Percentiles rank a stretch among this genome's conserved stretches.
phyloP scores from a whole-genome alignment of 2,329 filamentous ascomycete genomes.

The Penicillium aurantiogriseum region DNA sequence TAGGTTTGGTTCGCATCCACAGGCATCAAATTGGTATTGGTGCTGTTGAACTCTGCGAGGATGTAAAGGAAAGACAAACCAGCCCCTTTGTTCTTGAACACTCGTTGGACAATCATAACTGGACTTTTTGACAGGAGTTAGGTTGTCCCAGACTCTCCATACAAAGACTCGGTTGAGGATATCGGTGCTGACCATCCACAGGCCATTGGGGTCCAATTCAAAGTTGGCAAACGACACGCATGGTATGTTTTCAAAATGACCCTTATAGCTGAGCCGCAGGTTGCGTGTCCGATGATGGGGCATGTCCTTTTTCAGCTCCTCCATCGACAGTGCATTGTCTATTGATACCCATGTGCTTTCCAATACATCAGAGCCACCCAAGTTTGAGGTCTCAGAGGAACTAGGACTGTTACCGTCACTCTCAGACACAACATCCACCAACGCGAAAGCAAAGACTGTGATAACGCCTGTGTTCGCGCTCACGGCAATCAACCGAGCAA shows the following conservation, averaged over 20 bases:
- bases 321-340: conserved; percentile 24
- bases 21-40: conserved; percentile 39
- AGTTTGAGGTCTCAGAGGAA: not conserved
- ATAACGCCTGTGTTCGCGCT: conserved; percentile 69
- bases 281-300: conserved; percentile 42
- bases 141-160: conserved; percentile 50
- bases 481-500: conserved; percentile 81
- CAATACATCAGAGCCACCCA: not conserved
- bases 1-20: conserved; percentile 35
- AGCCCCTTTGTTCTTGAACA: conserved; percentile 36
- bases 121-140: conserved; percentile 29
- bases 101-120: conserved; percentile 24
- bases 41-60: conserved; percentile 42
- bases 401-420: conserved; percentile 18
- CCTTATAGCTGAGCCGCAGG: conserved; percentile 42
- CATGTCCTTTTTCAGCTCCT: conserved; percentile 29
- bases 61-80: conserved; percentile 48
- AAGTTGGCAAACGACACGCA: conserved; percentile 59
- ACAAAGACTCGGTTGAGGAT: conserved; percentile 52
- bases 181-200: conserved; percentile 58
- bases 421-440: conserved; percentile 42
- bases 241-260: conserved; percentile 55
- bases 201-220: conserved; percentile 53
- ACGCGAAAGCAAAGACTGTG: conserved; percentile 59
- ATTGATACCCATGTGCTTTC: conserved; percentile 39